Evolutionary conservation across 2,329 filamentous ascomycete genomes (phyloP), one percentile per base, ranked within the genome.

Genomic region (Sclerotinia borealis): DNA sequence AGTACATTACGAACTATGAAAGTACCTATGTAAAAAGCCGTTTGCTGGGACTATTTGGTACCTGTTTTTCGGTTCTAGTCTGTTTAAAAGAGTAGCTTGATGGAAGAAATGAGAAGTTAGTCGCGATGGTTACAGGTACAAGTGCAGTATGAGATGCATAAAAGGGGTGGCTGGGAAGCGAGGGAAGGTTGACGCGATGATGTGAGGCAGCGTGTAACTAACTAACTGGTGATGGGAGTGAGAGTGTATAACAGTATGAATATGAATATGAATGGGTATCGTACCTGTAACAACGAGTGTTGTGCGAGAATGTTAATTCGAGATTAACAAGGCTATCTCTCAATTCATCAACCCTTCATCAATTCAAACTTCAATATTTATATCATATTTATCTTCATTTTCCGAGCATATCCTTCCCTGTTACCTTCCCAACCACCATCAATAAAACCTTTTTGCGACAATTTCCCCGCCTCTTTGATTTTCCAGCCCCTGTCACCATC

Each of bases 391-490:
- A n/a, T n/a, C n/a, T n/a, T n/a, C n/a, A n/a, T n/a, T n/a, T n/a
- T n/a, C n/a, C n/a, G n/a, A n/a, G n/a, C n/a, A n/a, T n/a, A n/a
- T n/a, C 13, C 43, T 19, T 47, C 43, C 43, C 43, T n/a, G n/a
- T n/a, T n/a, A 47, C 4, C 5, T 25, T 47, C 43, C 50, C 22
- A 8, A 54, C n/a, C 31, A n/a, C 50, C 50, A 54, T 29, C 41
- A 27, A 19, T n/a, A 49, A 34, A 34, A 34, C 31, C 31, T 48
- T 27, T n/a, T n/a, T n/a, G n/a, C n/a, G n/a, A n/a, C 51, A 54
- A 41, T 17, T 36, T 11, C 45, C 59, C 59, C 59, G 59, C 59
- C 59, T 50, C 48, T 51, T 52, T 61, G 25, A 25, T 47, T 47
- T 34, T 43, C 29, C 17, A 39, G n/a, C 19, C 47, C 59, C 37